Evolutionary conservation across 257 asterid species (phyloP).

Genomic region (Anisodus acutangulus): DNA sequence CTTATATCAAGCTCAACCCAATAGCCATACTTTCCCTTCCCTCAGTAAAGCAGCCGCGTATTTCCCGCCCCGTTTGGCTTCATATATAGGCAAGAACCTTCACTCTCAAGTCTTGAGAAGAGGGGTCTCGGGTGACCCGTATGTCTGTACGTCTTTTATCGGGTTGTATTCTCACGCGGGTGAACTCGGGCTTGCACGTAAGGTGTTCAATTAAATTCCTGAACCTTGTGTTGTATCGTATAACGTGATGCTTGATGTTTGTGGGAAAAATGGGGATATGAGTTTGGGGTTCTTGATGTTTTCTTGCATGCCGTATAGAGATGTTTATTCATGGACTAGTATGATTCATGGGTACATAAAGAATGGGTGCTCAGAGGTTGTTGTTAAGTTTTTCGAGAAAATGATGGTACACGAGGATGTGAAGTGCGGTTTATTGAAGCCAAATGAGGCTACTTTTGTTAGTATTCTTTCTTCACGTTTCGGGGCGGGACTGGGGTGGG

Average conservation of each 20-base stretch:
- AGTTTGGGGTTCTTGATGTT: no score
- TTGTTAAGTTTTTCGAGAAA: conserved; percentile 49
- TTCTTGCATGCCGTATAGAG: no score
- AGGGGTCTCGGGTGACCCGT: conserved; percentile 52
- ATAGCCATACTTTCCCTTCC: conserved; percentile 76
- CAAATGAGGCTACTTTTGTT: conserved; percentile 87
- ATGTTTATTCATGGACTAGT: no score
- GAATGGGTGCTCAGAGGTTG: conserved; percentile 56
- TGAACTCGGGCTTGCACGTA: conserved; percentile 37
- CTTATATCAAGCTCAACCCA: conserved; percentile 65
- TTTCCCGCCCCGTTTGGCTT: conserved; percentile 40
- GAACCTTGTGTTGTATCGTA: conserved; percentile 62
- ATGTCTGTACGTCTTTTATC: conserved; percentile 62
- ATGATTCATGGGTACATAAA: conserved; percentile 39
- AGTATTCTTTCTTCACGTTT: conserved; percentile 61
- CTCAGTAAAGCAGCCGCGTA: conserved; percentile 59
- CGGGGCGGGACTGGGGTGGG: no score
- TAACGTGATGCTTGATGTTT: conserved; percentile 67
- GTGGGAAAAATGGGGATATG: no score
- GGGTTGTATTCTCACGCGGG: conserved; percentile 51
- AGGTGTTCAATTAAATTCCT: conserved; percentile 67
- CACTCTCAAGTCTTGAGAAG: conserved; percentile 64
- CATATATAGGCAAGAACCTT: conserved; percentile 46
- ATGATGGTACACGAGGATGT: conserved; percentile 69
- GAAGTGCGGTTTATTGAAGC: conserved; percentile 50